Evolutionary conservation across 345 rosid genomes (phyloP).

Genomic region (Toxicodendron radicans): DNA sequence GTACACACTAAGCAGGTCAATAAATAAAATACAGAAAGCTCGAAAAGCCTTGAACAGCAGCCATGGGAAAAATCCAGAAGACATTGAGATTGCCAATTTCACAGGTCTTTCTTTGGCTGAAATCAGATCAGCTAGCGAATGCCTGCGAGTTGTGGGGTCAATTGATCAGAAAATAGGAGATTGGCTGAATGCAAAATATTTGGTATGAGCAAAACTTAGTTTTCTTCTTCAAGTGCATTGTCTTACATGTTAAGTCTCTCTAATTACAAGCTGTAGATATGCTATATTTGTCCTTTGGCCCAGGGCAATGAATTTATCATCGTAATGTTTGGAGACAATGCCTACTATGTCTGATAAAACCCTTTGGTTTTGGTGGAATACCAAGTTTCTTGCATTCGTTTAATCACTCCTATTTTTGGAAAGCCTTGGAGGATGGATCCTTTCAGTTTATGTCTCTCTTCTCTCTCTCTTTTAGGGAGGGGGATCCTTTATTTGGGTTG

Average conservation of each 20-base stretch:
- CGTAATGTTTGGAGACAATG: not conserved
- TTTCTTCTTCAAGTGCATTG: not conserved
- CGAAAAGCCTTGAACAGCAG: conserved; percentile 49
- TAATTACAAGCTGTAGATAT: not conserved
- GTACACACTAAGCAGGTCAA: conserved; percentile 48
- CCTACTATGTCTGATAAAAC: not conserved
- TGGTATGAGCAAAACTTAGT: conserved; percentile 40
- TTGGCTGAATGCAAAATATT: conserved; percentile 42
- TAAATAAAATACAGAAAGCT: conserved; percentile 65
- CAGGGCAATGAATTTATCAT: not conserved
- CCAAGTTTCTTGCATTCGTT: too few relatives aligned
- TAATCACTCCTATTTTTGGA: too few relatives aligned
- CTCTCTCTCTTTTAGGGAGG: not conserved
- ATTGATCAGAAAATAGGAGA: conserved; percentile 66
- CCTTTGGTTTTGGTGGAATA: too few relatives aligned
- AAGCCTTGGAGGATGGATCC: not conserved
- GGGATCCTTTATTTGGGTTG: not conserved
- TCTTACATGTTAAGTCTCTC: not conserved
- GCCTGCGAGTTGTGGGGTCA: conserved; percentile 75
- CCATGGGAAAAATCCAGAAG: conserved; percentile 55
- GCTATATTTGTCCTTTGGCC: not conserved
- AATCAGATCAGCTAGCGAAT: conserved; percentile 70
- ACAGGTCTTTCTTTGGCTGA: conserved; percentile 59
- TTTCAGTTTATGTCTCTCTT: not conserved
- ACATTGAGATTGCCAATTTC: conserved; percentile 59